Evolutionary conservation across 179 eudicot genomes (phyloP).

Genomic region (Beta corolliflora): DNA sequence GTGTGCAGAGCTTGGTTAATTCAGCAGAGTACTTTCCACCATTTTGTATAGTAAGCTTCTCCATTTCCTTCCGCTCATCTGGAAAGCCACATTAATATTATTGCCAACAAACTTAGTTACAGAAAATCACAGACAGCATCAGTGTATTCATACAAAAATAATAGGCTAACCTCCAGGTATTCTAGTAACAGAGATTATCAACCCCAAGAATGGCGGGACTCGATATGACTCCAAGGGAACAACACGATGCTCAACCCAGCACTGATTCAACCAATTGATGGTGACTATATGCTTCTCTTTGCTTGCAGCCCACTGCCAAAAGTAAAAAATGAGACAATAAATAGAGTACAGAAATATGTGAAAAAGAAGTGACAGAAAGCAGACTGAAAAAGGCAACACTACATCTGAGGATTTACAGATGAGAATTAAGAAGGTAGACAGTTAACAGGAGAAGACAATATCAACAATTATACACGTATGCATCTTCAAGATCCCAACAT

Average conservation of each 20-base stretch:
- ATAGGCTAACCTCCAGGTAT: slow-evolving; percentile 72
- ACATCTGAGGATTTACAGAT: neutral
- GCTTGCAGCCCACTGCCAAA: slow-evolving; percentile 84
- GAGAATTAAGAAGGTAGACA: neutral
- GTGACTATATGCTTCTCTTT: slow-evolving; percentile 84
- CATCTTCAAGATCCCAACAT: neutral
- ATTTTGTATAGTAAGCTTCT: slow-evolving; percentile 73
- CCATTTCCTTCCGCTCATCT: slow-evolving; percentile 93
- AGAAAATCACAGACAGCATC: neutral
- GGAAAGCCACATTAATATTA: neutral
- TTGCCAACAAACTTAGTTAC: slow-evolving; percentile 1
- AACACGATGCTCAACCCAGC: slow-evolving; percentile 97
- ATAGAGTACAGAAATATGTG: neutral
- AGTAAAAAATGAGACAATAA: slow-evolving; percentile 8
- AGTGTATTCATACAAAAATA: slow-evolving; percentile 13
- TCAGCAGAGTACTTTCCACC: slow-evolving; percentile 98
- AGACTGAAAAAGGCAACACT: neutral
- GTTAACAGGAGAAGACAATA: neutral
- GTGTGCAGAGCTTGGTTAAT: slow-evolving; percentile 83
- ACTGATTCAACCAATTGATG: slow-evolving; percentile 82
- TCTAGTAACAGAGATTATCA: slow-evolving; percentile 78
- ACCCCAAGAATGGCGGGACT: slow-evolving; percentile 82
- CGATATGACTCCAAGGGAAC: slow-evolving; percentile 88
- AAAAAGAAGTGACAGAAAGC: neutral
- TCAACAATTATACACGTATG: neutral